These are phyloP conservation scores for Amaranthus tricolor DNA, from an alignment of 179 eudicot genomes.

Conservation along the genomic window DNA sequence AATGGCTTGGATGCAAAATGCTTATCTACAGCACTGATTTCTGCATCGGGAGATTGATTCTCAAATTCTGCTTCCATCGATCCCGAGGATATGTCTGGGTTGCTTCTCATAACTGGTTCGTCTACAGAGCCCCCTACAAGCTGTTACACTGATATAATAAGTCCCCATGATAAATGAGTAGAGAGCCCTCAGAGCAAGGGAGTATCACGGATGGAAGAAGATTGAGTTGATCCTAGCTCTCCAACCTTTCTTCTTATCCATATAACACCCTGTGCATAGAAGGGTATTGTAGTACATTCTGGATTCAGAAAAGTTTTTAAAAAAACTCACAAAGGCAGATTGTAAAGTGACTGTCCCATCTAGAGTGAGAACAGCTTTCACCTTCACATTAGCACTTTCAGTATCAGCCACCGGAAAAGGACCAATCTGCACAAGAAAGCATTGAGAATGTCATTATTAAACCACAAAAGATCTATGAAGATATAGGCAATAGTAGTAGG, in stretches of 20 bases:
- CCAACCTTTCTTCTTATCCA: not conserved
- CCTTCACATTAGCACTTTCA: slow-evolving; percentile 49
- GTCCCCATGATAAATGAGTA: slow-evolving; percentile 1
- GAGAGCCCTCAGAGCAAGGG: not conserved
- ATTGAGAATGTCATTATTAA: not conserved
- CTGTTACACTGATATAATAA: slow-evolving; percentile 37
- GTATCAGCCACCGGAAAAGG: slow-evolving; percentile 47
- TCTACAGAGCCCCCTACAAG: slow-evolving; percentile 50
- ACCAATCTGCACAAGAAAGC: slow-evolving; percentile 57
- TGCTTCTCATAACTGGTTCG: slow-evolving; percentile 31
- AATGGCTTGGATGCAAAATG: slow-evolving; percentile 25
- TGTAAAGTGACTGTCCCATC: slow-evolving; percentile 60
- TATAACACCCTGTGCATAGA: not conserved
- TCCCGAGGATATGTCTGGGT: slow-evolving; percentile 34
- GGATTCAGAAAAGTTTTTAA: not conserved
- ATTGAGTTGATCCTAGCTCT: not conserved
- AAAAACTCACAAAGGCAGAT: slow-evolving; percentile 62
- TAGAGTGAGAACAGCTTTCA: slow-evolving; percentile 58
- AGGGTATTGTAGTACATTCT: not conserved
- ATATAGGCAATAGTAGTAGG: no score
- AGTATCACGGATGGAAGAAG: not conserved
- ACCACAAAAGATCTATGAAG: no score
- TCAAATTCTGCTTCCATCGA: slow-evolving; percentile 40
- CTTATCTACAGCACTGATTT: slow-evolving; percentile 38
- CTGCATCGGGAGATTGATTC: slow-evolving; percentile 35